Evolutionary conservation across 2,329 filamentous ascomycete species (phyloP), one percentile per base, ranked within the genome.

Genomic region (Phyllosticta ampelicida): DNA sequence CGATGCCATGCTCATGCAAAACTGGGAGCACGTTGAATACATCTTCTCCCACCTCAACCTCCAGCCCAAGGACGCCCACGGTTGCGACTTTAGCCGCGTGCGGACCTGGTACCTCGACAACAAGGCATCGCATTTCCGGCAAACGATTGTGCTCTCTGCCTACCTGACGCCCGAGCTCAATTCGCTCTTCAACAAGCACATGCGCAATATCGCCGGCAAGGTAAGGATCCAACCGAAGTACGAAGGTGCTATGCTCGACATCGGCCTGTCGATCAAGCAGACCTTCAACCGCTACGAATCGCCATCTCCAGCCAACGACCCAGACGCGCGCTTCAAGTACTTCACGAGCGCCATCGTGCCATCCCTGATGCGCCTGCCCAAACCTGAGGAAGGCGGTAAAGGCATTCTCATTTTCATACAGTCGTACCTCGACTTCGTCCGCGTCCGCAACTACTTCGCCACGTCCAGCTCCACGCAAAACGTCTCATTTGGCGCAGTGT

Each of bases 1-100:
- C 11, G 91, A 97, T 71, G 90, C 90, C 0, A 81, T 96, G 49
- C 82, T 95, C 9, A 96, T 96, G 90, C 94, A 99, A 71, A 97
- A 96, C 71, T 97, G 92, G 91, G 90, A 96, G 67, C 92, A 99
- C 69, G 83, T 96, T 61, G 89, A 95, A 70, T 89, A 88, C 70
- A 87, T 96, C 65, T 91, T 97, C 67, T 85, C 89, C 62, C 89
- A 96, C 70, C 81, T 99, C 62, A 99, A 99, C 70, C 79, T 87
- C 20, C 89, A 95, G 66, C 92, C 94, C 44, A 89, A 86, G 67
- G 89, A 95, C 65, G 83, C 89, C 0, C 91, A 96, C 71, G 91
- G 88, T 63, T 95, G 90, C 67, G 94, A 99, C 75, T 96, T 97
- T 70, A 89, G 86, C 64, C 87, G 94, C 18, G 89, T 97, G 5